Base-by-base conservation (phyloP, 1,139 yeast species). In the Yamadazyma dushanensis region DNA sequence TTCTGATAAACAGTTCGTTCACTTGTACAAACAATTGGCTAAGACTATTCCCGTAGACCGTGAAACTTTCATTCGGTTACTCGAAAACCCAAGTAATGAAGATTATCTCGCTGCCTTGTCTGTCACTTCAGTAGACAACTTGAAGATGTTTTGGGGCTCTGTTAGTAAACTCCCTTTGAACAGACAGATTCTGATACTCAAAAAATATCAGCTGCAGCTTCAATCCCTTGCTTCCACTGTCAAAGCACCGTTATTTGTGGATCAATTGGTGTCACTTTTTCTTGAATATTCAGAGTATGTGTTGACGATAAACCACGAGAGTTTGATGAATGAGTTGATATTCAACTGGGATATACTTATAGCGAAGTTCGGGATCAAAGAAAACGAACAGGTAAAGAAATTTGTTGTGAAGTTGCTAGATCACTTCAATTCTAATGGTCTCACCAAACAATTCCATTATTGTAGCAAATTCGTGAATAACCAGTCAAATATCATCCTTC, bases 11-110 rank as follows among this genome's bases (percentile, higher is more conserved):
- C 48, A 44, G 14, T 57, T 58, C 37, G 29, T 50, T 2, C 41
- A 43, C 5, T 37, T 58, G 14, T 56, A 44, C 39, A 40, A 43
- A 16, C 56, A 56, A 36, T 40, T 56, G 13, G 41, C 46, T 29
- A 38, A 40, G 11, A 29, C 35, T 22, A 15, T 19, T 2, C 40
- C 49, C 2, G 39, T 56, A 1, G 30, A 39, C 5, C 41, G 42
- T 7, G 36, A 40, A 18, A 53, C 54, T 17, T 54, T 47, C 35
- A 32, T 39, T 10, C 40, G 43, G 15, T 34, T 57, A 11, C 39
- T 57, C 20, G 52, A 48, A 20, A 37, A 42, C 23, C 33, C 43
- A 5, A 36, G 40, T 13, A 36, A 38, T 25, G 45, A 43, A 20
- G 37, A 38, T 11, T 47, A 46, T 32, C 32, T 46, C 19, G 37